A percentile compares a stretch with the other conserved stretches of the same genome.
These are phyloP conservation scores for Farysia itapuensis DNA, from an alignment of 1,284 basidiomycete genomes.

Conservation along the genomic window DNA sequence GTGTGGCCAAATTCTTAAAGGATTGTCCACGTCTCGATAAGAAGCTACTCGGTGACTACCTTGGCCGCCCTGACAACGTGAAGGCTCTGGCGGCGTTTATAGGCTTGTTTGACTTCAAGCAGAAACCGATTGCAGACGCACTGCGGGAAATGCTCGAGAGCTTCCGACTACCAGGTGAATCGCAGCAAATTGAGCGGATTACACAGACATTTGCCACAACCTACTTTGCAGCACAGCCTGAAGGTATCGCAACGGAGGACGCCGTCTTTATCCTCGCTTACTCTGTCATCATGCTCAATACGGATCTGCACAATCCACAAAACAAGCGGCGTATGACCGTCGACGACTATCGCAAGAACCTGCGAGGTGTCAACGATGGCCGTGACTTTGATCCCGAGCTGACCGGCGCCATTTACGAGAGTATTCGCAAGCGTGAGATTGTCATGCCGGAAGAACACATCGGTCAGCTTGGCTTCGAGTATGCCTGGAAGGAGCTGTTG, in stretches of 20 bases:
- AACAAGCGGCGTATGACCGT: slow-evolving; percentile 96
- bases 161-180: slow-evolving; percentile 91
- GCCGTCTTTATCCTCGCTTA: slow-evolving; percentile 92
- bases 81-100: slow-evolving; percentile 87
- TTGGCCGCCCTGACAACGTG: slow-evolving; percentile 83
- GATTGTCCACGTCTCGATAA: slow-evolving; percentile 86
- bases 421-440: slow-evolving; percentile 90
- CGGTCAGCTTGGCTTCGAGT: slow-evolving; percentile 95
- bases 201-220: slow-evolving; percentile 90
- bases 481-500: slow-evolving; percentile 96
- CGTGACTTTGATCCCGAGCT: slow-evolving; percentile 82
- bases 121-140: slow-evolving; percentile 89
- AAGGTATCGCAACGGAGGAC: slow-evolving; percentile 86
- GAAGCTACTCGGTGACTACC: slow-evolving; percentile 87
- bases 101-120: slow-evolving; percentile 82
- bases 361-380: slow-evolving; percentile 88
- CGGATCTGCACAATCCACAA: slow-evolving; percentile 96
- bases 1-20: slow-evolving; percentile 78
- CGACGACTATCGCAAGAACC: slow-evolving; percentile 88
- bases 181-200: slow-evolving; percentile 90
- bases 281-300: slow-evolving; percentile 98
- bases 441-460: slow-evolving; percentile 97
- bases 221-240: slow-evolving; percentile 85
- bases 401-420: slow-evolving; percentile 86
- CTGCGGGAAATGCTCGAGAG: slow-evolving; percentile 91